Evolutionary conservation across 495 filamentous ascomycete genomes (phyloP), one percentile per base, ranked within the genome.

Genomic region (Mytilinidion resinicola): DNA sequence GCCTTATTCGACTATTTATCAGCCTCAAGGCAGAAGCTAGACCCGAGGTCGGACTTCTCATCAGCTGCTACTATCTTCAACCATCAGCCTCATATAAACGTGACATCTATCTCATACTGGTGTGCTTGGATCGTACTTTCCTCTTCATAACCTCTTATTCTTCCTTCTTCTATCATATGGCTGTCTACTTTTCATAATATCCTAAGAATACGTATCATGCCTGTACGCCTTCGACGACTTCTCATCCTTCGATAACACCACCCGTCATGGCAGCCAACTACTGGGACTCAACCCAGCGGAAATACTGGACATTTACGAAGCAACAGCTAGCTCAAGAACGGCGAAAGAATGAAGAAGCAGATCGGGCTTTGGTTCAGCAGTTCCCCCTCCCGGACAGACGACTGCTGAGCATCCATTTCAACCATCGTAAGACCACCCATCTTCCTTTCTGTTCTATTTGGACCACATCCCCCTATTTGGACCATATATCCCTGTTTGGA

Each of bases 211-310:
- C 25, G 25, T 30, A 30, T 30, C 25, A 30, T 30, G 25, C 6
- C 25, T 30, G 25, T 30, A 30, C 25, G 25, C 25, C 25, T 30
- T 30, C 25, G 25, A 30, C 25, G 25, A 49, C 17, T 9, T 49
- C 21, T 33, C 46, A 25, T 11, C 3, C 19, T 49, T 30, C 21
- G 15, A 25, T 49, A 49, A 9, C 51, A 68, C 20, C 36, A 1
- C 47, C 53, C 52, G 11, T 53, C 42, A 98, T 98, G 93, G 91
- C 93, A 53, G 89, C 92, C 66, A 96, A 93, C 72, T 98, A 88
- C 73, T 98, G 95, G 93, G 87, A 86, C 55, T 96, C 92, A 50
- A 91, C 90, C 14, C 93, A 98, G 73, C 82, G 86, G 53, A 83
- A 81, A 62, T 80, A 88, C 73, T 98, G 95, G 95, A 85, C 89